Evolutionary conservation across 2,329 filamentous ascomycete species (phyloP).

Genomic region (Aaosphaeria pasadenensis): DNA sequence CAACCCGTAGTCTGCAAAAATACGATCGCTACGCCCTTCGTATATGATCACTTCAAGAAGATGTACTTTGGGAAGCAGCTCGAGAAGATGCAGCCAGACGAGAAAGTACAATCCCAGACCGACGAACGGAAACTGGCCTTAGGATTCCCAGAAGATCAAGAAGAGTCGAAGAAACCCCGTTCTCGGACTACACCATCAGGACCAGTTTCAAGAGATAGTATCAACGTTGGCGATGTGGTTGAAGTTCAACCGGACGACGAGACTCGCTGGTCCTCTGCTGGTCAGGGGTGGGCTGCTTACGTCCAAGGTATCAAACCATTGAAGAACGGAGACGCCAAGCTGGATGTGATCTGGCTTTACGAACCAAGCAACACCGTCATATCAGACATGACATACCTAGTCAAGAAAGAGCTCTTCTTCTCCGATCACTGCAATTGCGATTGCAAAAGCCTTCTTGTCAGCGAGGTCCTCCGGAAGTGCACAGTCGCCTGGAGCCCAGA

Average conservation of each 20-base stretch:
- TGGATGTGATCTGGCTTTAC: constrained; percentile 74
- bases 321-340: constrained; percentile 31
- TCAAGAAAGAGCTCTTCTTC: constrained; percentile 70
- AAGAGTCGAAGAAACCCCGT: not conserved
- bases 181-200: no score
- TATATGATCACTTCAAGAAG: constrained; percentile 61
- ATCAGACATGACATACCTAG: constrained; percentile 64
- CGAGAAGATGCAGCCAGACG: constrained; percentile 19
- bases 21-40: constrained; percentile 70
- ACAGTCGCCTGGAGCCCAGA: constrained; percentile 57
- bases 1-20: constrained; percentile 16
- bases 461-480: constrained; percentile 58
- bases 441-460: constrained; percentile 49
- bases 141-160: constrained; percentile 11
- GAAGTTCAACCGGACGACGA: constrained; percentile 40
- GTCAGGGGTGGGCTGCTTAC: constrained; percentile 65
- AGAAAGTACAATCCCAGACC: constrained; percentile 5
- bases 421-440: constrained; percentile 73
- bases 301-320: constrained; percentile 52
- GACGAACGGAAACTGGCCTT: constrained; percentile 11
- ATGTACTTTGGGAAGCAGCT: constrained; percentile 59
- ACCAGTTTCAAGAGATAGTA: not conserved
- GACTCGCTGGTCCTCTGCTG: constrained; percentile 55
- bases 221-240: constrained; percentile 48
- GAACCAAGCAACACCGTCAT: constrained; percentile 69